These are phyloP conservation scores for Fonsecaea multimorphosa DNA, from an alignment of 2,329 filamentous ascomycete genomes.

Conservation along the genomic window DNA sequence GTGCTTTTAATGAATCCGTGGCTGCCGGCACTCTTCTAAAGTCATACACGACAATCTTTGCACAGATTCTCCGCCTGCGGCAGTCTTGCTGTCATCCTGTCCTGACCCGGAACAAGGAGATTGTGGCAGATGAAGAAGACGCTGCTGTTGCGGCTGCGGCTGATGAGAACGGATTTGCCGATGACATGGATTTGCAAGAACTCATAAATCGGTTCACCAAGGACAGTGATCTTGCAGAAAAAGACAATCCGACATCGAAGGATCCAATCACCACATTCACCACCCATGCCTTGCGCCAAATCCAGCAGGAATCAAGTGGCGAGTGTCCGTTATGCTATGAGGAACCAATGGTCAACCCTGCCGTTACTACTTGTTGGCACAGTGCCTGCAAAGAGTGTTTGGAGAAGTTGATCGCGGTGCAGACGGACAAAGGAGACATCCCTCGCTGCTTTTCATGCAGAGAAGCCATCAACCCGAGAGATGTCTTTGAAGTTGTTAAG, in stretches of 20 bases:
- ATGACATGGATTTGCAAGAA: constrained; percentile 93
- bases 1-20: constrained; percentile 82
- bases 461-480: constrained; percentile 77
- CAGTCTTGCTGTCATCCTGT: constrained; percentile 95
- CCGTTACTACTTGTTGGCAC: constrained; percentile 96
- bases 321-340: constrained; percentile 96
- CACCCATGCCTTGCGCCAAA: constrained; percentile 85
- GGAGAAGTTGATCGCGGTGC: constrained; percentile 86
- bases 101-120: constrained; percentile 80
- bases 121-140: constrained; percentile 87
- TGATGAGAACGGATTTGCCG: constrained; percentile 77
- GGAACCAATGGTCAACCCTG: constrained; percentile 93
- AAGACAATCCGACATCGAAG: constrained; percentile 55
- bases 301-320: constrained; percentile 82
- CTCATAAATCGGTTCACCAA: constrained; percentile 84
- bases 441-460: constrained; percentile 92
- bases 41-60: constrained; percentile 95
- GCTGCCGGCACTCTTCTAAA: constrained; percentile 93
- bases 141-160: constrained; percentile 70
- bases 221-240: constrained; percentile 64
- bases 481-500: constrained; percentile 90
- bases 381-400: constrained; percentile 94
- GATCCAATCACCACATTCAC: constrained; percentile 76
- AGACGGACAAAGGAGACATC: constrained; percentile 74
- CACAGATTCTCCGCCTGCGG: constrained; percentile 88